Base-by-base conservation (phyloP, 495 filamentous ascomycete genomes). In the Aspergillus coremiiformis region DNA sequence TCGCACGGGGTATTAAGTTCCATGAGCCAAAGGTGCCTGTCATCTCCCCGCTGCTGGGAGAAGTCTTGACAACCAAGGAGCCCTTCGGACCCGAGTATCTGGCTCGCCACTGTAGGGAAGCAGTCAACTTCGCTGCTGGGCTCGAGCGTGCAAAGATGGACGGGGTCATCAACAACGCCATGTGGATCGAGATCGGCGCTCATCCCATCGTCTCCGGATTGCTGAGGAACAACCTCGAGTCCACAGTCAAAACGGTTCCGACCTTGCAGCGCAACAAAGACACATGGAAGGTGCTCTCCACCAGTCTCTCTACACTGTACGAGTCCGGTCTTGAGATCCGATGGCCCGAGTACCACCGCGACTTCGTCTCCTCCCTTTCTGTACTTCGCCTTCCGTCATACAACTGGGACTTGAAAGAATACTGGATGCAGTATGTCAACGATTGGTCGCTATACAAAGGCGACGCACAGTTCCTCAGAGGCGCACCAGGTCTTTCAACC, bases 61-160 rank as follows among this genome's bases (percentile, higher is more conserved):
- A 78, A 39, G 71, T 84, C 1, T 59, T 90, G 32, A 66, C 65
- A 23, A 79, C 80, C 12, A 58, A 66, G 23, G 76, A 81, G 15
- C 53, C 73, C 4, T 74, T 93, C 52, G 69, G 67, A 11, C 59
- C 70, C 12, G 57, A 62, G 24, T 94, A 94, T 56, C 76, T 94
- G 14, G 73, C 74, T 39, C 69, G 76, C 7, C 84, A 89, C 56
- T 82, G 81, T 33, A 76, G 89, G 14, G 79, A 88, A 53, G 69
- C 84, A 21, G 90, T 95, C 55, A 78, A 92, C 56, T 84, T 95
- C 66, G 67, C 83, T 5, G 81, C 71, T 41, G 86, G 75, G 9
- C 66, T 91, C 10, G 70, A 80, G 22, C 19, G 7, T 5, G 43
- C 43, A 9, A 46, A 32, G 6, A 8, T 1, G 0, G 3, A 20